Base-by-base conservation (phyloP, 1,139 yeast genomes). In the Pichia norvegensis region DNA sequence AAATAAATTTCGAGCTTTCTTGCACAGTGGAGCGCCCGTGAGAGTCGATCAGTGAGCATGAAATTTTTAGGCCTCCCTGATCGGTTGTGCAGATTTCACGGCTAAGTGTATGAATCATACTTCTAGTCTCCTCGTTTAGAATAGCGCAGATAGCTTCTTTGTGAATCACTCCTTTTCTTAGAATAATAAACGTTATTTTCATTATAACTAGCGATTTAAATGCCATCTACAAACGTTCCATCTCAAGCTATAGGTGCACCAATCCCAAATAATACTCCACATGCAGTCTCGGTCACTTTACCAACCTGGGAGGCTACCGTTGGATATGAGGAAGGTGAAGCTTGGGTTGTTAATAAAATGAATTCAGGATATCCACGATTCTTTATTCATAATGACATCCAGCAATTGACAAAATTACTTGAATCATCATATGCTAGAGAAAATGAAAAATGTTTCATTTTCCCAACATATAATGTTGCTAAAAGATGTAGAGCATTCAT, bases 271-370 rank as follows among this genome's bases (percentile, higher is more conserved):
- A 82, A 87, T 61, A 82, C 95, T 0, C 80, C 83, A 6, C 97
- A 90, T 64, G 97, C 97, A 0, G 95, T 90, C 1, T 85, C 95
- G 10, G 97, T 90, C 42, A 84, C 95, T 1, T 72, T 90, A 41
- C 97, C 97, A 6, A 85, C 95, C 0, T 90, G 97, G 97, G 85
- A 79, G 44, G 88, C 95, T 33, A 85, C 85, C 13, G 85, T 90
- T 4, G 96, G 87, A 6, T 90, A 90, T 59, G 97, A 90, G 64
- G 94, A 85, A 64, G 95, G 95, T 11, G 79, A 84, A 58, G 81
- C 75, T 19, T 82, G 92, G 86, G 90, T 90, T 5, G 79, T 81
- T n/a, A 67, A 72, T 42, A 78, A 79, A 60, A 84, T 90, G 94
- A 71, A 71, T 47, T 78, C 92, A 2, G 97, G 97, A 1, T 90